phyloP scores from a whole-genome alignment of 2,329 filamentous ascomycete genomes.

The Colletotrichum tabaci region DNA sequence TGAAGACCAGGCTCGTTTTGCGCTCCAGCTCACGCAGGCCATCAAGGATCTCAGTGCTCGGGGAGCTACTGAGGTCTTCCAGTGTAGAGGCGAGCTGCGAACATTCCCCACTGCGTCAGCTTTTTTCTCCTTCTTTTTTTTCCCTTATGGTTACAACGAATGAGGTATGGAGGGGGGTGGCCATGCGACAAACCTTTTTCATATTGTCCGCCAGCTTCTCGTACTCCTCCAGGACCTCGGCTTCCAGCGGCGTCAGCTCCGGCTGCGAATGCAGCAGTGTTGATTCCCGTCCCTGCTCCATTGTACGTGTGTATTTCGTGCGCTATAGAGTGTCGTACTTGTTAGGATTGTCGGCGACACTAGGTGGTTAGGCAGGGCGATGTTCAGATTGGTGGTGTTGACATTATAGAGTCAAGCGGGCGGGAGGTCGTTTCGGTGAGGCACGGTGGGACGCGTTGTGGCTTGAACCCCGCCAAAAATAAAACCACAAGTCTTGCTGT shows the following conservation, averaged over 20 bases:
- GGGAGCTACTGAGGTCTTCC: constrained; percentile 76
- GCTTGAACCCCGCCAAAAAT: constrained; percentile 27
- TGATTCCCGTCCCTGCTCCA: constrained; percentile 40
- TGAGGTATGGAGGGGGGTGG: neutral
- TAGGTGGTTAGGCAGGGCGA: neutral
- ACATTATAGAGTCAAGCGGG: neutral
- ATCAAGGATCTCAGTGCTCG: constrained; percentile 87
- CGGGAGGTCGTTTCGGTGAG: constrained; percentile 32
- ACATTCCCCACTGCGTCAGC: neutral
- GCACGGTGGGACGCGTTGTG: constrained; percentile 36
- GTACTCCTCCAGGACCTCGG: constrained; percentile 96
- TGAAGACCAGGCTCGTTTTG: constrained; percentile 96
- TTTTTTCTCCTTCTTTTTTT: too few relatives aligned
- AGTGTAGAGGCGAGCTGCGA: constrained; percentile 71
- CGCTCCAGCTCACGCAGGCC: constrained; percentile 89
- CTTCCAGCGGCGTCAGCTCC: constrained; percentile 85
- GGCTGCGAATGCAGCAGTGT: constrained; percentile 57
- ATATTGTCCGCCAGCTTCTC: constrained; percentile 89
- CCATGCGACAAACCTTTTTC: constrained; percentile 77
- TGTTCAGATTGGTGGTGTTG: neutral
- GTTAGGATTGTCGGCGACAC: neutral
- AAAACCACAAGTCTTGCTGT: neutral
- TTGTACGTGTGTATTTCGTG: neutral
- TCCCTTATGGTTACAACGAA: too few relatives aligned
- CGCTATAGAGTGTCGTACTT: neutral